These are phyloP conservation scores for Clausena lansium DNA, from an alignment of 345 rosid genomes.

Conservation along the genomic window DNA sequence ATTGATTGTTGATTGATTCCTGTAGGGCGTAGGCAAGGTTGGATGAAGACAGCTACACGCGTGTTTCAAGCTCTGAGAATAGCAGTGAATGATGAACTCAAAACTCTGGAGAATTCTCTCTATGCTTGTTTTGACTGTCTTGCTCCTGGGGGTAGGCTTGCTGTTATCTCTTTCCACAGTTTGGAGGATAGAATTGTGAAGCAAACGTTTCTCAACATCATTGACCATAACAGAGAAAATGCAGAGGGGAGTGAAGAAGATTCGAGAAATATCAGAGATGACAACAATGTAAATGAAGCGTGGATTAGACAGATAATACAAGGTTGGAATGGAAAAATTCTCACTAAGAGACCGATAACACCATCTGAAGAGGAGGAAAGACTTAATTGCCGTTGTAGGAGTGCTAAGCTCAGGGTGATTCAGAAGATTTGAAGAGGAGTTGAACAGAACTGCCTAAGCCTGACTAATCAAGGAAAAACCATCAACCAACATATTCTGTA, in stretches of 20 bases:
- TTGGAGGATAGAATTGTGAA: conserved; percentile 92
- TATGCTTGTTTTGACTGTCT: conserved; percentile 71
- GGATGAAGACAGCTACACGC: conserved; percentile 94
- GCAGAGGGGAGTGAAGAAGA: conserved; percentile 20
- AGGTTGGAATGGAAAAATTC: conserved; percentile 64
- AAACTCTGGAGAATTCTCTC: conserved; percentile 65
- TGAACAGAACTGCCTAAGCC: background rate
- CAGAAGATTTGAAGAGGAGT: conserved; percentile 38
- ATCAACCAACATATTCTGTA: background rate
- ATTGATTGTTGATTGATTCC: conserved; percentile 8
- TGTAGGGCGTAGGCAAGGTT: conserved; percentile 91
- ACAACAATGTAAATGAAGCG: conserved; percentile 30
- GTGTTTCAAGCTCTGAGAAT: conserved; percentile 92
- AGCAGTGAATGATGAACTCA: conserved; percentile 92
- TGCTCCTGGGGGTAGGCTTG: conserved; percentile 86
- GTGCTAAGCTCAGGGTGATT: conserved; percentile 90
- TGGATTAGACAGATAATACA: conserved; percentile 66
- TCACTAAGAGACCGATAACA: conserved; percentile 88
- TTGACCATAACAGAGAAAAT: conserved; percentile 32
- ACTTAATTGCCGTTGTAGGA: conserved; percentile 68
- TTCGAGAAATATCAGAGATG: conserved; percentile 19
- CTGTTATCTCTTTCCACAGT: conserved; percentile 93
- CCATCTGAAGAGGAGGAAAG: conserved; percentile 83
- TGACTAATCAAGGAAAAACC: background rate
- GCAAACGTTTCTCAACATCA: conserved; percentile 77